Conservation (phyloP, 1,139 yeast species). For the Yamadazyma sp. region DNA sequence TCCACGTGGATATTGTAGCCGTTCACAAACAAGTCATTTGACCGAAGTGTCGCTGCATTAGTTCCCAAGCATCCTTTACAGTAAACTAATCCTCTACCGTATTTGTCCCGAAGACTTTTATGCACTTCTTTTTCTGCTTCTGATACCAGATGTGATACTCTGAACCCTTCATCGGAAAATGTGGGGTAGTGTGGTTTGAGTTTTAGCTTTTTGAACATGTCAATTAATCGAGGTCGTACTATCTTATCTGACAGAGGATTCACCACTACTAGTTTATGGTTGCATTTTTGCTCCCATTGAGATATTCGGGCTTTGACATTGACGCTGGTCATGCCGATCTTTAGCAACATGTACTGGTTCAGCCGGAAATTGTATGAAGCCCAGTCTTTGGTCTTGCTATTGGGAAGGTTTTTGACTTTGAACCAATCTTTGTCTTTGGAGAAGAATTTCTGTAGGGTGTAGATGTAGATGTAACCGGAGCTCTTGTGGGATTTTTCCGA, state of each 20-base stretch:
- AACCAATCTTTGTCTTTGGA: slow-evolving; percentile 24
- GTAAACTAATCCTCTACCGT: slow-evolving; percentile 44
- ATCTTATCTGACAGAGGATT: slow-evolving; percentile 13
- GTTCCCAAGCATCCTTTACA: slow-evolving; percentile 37
- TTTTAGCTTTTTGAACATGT: slow-evolving; percentile 11
- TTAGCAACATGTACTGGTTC: slow-evolving; percentile 42
- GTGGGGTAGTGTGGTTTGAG: slow-evolving; percentile 9
- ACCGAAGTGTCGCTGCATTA: slow-evolving; percentile 1
- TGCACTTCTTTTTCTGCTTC: slow-evolving; percentile 47
- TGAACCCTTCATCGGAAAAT: slow-evolving; percentile 33
- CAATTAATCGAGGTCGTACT: slow-evolving; percentile 3
- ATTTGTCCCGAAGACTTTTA: slow-evolving; percentile 25
- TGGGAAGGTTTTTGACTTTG: slow-evolving; percentile 35
- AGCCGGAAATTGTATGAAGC: slow-evolving; percentile 38
- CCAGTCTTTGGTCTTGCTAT: slow-evolving; percentile 26
- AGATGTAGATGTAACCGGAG: slow-evolving; percentile 52
- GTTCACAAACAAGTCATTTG: slow-evolving; percentile 10
- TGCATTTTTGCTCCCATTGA: slow-evolving; percentile 59
- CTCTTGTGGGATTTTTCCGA: too few relatives aligned
- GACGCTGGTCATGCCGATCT: slow-evolving; percentile 58
- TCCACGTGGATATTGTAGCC: slow-evolving; percentile 48
- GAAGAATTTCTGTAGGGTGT: slow-evolving; percentile 47
- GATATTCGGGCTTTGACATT: slow-evolving; percentile 40
- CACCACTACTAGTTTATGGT: slow-evolving; percentile 32
- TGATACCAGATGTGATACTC: slow-evolving; percentile 24